Percentiles rank a stretch among this genome's conserved stretches.
Conservation (phyloP, 805 yeast genomes). For the Lachancea thermotolerans region DNA sequence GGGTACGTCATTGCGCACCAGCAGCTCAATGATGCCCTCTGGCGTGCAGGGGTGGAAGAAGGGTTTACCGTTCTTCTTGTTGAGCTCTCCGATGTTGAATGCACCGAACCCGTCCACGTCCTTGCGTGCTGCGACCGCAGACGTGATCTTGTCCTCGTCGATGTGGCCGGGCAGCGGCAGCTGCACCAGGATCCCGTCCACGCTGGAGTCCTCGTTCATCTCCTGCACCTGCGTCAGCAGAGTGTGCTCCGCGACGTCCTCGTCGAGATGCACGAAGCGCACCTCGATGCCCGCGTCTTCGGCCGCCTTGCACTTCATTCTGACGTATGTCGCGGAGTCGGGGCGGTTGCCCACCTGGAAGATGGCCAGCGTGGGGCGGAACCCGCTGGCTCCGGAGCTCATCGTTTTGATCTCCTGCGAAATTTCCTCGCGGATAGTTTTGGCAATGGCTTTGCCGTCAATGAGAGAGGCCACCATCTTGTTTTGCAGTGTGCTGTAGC, state of each 20-base stretch:
- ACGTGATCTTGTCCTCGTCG: constrained; percentile 73
- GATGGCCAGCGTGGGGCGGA: constrained; percentile 72
- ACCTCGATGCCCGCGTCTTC: constrained; percentile 72
- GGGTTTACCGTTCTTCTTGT: constrained; percentile 81
- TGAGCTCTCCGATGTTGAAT: constrained; percentile 80
- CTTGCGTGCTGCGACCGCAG: constrained; percentile 71
- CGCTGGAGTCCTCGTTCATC: constrained; percentile 66
- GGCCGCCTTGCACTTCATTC: constrained; percentile 88
- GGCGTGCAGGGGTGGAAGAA: constrained; percentile 92
- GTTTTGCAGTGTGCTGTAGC: neutral
- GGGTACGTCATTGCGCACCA: constrained; percentile 59
- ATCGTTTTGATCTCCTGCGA: constrained; percentile 42
- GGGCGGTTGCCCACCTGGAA: constrained; percentile 87
- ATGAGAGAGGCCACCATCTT: constrained; percentile 30
- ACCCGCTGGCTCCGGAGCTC: constrained; percentile 40
- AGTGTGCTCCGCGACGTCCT: constrained; percentile 51
- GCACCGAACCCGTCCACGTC: constrained; percentile 96
- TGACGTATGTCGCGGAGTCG: constrained; percentile 86
- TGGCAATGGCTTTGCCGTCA: constrained; percentile 57
- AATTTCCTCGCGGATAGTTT: constrained; percentile 45
- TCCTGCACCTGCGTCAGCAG: constrained; percentile 51
- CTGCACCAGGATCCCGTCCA: constrained; percentile 86
- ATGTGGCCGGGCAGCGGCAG: constrained; percentile 80
- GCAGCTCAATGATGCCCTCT: constrained; percentile 77
- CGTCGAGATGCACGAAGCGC: constrained; percentile 57